phyloP scores from a whole-genome alignment of 2,329 filamentous ascomycete species.

The Exophiala sp. region DNA sequence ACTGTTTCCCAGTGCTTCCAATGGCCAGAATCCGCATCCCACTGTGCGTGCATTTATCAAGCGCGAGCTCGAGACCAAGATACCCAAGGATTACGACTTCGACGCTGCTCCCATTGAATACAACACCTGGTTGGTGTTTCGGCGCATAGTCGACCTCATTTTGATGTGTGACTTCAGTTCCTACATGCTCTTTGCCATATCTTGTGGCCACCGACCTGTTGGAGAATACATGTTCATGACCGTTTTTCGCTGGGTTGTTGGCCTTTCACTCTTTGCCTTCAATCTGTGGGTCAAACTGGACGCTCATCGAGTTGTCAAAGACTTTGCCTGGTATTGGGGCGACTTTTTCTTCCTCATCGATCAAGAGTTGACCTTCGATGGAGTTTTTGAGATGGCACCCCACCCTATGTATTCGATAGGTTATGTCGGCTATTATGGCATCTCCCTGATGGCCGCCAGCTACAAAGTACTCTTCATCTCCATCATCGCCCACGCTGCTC shows the following conservation, averaged over 20 bases:
- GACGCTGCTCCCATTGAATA: conserved; percentile 93
- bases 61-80: conserved; percentile 88
- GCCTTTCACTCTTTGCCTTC: conserved; percentile 78
- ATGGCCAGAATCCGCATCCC: conserved; percentile 78
- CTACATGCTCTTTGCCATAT: conserved; percentile 91
- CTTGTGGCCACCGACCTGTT: conserved; percentile 72
- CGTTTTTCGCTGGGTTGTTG: conserved; percentile 70
- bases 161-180: conserved; percentile 98
- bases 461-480: conserved; percentile 98
- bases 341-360: conserved; percentile 99
- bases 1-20: conserved; percentile 78
- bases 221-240: conserved; percentile 69
- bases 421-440: conserved; percentile 96
- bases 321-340: conserved; percentile 99
- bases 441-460: conserved; percentile 96
- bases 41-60: conserved; percentile 81
- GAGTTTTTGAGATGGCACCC: conserved; percentile 97
- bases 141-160: conserved; percentile 91
- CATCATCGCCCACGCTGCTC: conserved; percentile 86
- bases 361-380: conserved; percentile 95
- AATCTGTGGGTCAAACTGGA: conserved; percentile 99
- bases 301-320: conserved; percentile 95
- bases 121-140: conserved; percentile 97
- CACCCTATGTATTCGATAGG: conserved; percentile 99
- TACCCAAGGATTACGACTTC: conserved; percentile 88